Evolutionary conservation across 352 stramenopile genomes (phyloP), one percentile per base, ranked within the genome.

Genomic region (Globisporangium viniferum): DNA sequence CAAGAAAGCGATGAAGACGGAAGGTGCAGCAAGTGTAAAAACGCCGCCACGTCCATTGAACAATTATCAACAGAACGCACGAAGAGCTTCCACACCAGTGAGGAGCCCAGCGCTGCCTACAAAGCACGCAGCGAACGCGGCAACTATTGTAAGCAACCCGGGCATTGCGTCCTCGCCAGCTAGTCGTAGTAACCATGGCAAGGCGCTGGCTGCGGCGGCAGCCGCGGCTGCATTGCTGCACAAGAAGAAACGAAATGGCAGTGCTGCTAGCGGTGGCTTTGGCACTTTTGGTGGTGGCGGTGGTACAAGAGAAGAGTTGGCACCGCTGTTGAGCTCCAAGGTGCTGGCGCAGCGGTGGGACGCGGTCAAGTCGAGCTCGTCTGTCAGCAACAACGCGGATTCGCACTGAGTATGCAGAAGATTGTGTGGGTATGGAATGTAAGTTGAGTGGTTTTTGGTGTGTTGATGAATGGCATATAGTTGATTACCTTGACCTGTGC

Each of bases 291-390:
- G 41, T 2, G 20, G 44, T 22, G 44, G 39, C 2, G 20, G n/a
- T 4, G 60, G 78, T 7, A 82, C 80, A 8, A 81, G 68, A 15
- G 80, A 76, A n/a, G 84, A 92, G 66, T 76, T 79, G 22, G 74
- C 88, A 73, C 84, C 84, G 55, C 66, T 92, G 35, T 66, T 92
- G 65, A 77, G 74, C 62, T 86, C 69, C 62, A 79, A 84, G 69
- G 74, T 69, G n/a, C 64, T 90, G 7, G 81, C 82, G 10, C 72
- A 84, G 36, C 74, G 72, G 8, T 90, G 77, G 77, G 84, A 88
- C 48, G 72, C 72, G 20, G 64, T 24, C 44, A 60, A 54, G 48
- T 65, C 65, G n/a, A 51, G 5, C 5, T 66, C 65, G 1, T 62
- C 46, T 9, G 35, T 36, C 20, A 63, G 20, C 41, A 46, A 69